Conservation (phyloP, 345 rosid genomes). For the Brassica rapa region DNA sequence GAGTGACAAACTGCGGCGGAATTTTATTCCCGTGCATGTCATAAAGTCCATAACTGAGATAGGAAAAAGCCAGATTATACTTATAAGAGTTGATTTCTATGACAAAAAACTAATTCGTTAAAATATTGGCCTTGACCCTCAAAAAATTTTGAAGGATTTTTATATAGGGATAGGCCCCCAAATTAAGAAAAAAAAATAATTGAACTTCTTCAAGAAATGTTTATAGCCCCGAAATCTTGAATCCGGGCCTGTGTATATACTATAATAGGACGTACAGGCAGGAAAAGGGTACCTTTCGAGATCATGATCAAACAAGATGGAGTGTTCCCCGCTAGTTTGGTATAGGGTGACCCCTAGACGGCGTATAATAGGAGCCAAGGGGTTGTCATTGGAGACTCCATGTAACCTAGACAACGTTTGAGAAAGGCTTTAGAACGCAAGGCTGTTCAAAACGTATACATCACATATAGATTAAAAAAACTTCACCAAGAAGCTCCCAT, state of each 20-base stretch:
- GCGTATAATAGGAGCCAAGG: conserved; percentile 76
- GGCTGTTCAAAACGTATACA: too few species aligned
- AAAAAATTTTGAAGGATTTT: too few species aligned
- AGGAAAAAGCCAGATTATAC: conserved; percentile 25
- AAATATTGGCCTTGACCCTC: background rate
- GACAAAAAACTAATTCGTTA: background rate
- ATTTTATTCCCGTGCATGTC: conserved; percentile 65
- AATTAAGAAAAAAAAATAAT: too few species aligned
- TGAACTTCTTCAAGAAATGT: too few species aligned
- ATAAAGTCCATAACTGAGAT: conserved; percentile 63
- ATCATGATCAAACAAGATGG: conserved; percentile 88
- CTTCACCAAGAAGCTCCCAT: conserved; percentile 81
- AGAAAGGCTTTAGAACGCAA: background rate
- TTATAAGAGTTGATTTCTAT: background rate
- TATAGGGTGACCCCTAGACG: conserved; percentile 69
- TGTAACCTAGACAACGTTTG: conserved; percentile 60
- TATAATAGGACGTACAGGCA: background rate
- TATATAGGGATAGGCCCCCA: background rate
- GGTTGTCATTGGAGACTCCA: conserved; percentile 33
- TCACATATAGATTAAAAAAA: background rate
- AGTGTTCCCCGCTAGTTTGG: conserved; percentile 87
- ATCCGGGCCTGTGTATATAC: too few species aligned
- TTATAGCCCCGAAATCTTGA: too few species aligned
- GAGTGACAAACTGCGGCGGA: conserved; percentile 61
- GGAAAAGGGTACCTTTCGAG: conserved; percentile 60